Evolutionary conservation across 1,139 yeast species (phyloP), one percentile per base, ranked within the genome.

Genomic region (Taphrina deformans): DNA sequence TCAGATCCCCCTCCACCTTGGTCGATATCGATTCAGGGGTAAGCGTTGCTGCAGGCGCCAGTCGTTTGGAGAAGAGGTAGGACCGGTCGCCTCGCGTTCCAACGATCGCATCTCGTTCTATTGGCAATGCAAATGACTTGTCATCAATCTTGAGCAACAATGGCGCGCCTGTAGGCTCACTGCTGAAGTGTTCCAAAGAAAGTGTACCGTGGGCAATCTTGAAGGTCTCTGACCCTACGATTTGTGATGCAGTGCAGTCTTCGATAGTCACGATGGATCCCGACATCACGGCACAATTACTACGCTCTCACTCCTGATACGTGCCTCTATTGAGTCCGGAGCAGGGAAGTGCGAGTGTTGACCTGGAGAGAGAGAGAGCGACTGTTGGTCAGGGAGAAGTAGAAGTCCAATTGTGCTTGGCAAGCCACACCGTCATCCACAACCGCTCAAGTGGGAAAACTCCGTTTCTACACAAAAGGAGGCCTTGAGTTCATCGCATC

Each of bases 11-110:
- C 16, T 48, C 53, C 5, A 29, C 26, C 6, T 26, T 27, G 21
- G 33, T 16, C 10, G 53, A 26, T 24, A 48, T 48, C 10, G 33
- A 27, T 27, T 24, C 53, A 24, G 45, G 48, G 29, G 58, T 24
- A 21, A 31, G 23, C 10, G 48, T 21, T 10, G 48, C 16, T 16
- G 58, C 33, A 6, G 48, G 35, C 16, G 12, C 38, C 23, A 53
- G 5, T 26, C 38, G 35, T 33, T 53, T 53, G 10, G 58, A 40
- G 63, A 59, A 29, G 41, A 59, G 38, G 18, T 48, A 40, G 14
- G 63, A 51, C 9, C 63, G 27, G 29, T 59, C 63, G 55, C 55
- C 63, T 7, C 44, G 51, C n/a, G 63, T 59, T 10, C 63, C 63
- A 27, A 52, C 63, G 12, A 59, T 50, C 18, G 63, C 55, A 40